Evolutionary conservation across 2,329 filamentous ascomycete species (phyloP).

Genomic region (Penicillium sp.): DNA sequence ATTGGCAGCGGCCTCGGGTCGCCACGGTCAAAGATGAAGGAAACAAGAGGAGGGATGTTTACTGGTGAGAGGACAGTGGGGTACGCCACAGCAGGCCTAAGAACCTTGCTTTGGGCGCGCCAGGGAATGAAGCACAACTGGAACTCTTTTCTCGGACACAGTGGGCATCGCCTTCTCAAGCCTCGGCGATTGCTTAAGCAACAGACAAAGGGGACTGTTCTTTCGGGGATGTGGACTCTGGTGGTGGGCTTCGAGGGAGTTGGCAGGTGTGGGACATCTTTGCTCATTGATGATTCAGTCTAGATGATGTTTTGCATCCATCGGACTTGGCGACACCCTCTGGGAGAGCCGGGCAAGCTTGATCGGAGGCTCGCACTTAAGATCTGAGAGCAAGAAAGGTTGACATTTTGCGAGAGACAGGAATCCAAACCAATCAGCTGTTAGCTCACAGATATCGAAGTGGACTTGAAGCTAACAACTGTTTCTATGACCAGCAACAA

Average conservation of each 20-base stretch:
- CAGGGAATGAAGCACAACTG: conserved; percentile 2
- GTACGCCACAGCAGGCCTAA: conserved; percentile 2
- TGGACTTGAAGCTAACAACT: too few relatives aligned
- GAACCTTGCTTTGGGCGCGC: conserved; percentile 1
- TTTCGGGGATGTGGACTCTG: conserved; percentile 6
- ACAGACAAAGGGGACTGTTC: neutral
- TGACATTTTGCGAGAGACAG: too few relatives aligned
- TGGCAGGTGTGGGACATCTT: neutral
- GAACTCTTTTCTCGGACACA: conserved; percentile 9
- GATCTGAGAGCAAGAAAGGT: conserved; percentile 3
- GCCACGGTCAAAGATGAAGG: conserved; percentile 3
- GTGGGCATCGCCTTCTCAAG: conserved; percentile 9
- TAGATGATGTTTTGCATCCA: conserved; percentile 8
- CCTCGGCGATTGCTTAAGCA: conserved; percentile 8
- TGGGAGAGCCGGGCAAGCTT: conserved; percentile 5
- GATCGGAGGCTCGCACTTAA: conserved; percentile 7
- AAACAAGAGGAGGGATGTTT: conserved; percentile 1
- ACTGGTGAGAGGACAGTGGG: conserved; percentile 2
- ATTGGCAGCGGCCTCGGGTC: neutral
- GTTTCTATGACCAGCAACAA: neutral
- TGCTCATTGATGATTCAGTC: conserved; percentile 5
- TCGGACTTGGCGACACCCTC: conserved; percentile 9
- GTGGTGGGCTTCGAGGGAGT: conserved; percentile 4
- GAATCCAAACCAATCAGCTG: too few relatives aligned
- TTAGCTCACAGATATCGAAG: too few relatives aligned